Evolutionary conservation across 192 early-diverging fungal genomes (phyloP), one percentile per base, ranked within the genome.

Genomic region (Irineochytrium annulatum): DNA sequence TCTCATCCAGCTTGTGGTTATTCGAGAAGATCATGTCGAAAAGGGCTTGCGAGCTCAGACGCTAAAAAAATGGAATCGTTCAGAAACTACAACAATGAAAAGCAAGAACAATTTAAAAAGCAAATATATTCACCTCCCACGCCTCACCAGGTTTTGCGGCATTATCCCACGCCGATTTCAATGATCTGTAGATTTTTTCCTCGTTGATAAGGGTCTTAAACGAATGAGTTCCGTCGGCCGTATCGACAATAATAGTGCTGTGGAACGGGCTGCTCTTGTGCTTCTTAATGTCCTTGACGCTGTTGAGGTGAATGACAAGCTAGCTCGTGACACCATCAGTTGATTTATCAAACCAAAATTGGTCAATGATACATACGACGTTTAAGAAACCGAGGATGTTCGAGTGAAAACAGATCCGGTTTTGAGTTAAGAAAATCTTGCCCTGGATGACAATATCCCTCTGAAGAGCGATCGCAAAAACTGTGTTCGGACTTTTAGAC

Each of bases 371-470:
- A 19, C 69, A 71, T 34, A 86, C 76, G 26, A 77, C 75, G 39
- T 71, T 82, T n/a, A 87, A 65, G 55, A 83, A 81, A 0, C 79
- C 77, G 64, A 87, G 75, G 30, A 86, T 73, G 34, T 64, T 78
- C 29, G 79, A 86, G 57, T 86, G 77, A 46, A 87, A 87, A 57
- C 84, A 87, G 5, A 87, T 37, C 19, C 71, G 72, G 31, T 76
- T 69, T 58, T 87, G 86, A 0, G 84, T 86, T 5, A 87, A 26
- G 55, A 76, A 87, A 35, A 76, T 58, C 31, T 63, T 68, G 0
- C 85, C 85, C 24, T 71, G 78, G 16, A 82, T 64, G 22, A 56
- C 57, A 31, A 76, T 72, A 8, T 75, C 73, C 39, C 64, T 71
- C 57, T 75, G 68, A 29, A 79, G 49, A 30, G 68, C 61, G 14